Evolutionary conservation across 768 basidiomycete species (phyloP).

Genomic region (Imleria badia): DNA sequence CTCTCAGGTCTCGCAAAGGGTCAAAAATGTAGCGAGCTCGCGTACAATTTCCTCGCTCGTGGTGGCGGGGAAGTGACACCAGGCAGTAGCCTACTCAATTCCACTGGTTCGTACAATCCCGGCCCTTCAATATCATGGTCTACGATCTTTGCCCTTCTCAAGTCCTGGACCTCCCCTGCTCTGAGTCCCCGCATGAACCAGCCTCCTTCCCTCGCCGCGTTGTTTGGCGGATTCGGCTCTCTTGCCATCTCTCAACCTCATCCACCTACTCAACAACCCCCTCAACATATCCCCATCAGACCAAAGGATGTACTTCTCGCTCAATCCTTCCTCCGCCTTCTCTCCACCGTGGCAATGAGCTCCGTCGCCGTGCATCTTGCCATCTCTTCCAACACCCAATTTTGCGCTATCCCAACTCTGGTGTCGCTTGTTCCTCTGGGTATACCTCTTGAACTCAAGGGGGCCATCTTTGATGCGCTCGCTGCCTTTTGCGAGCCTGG

Average conservation of each 20-base stretch:
- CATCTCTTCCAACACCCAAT: slow-evolving; percentile 71
- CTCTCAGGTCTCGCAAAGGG: slow-evolving; percentile 80
- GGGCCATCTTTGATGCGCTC: too few relatives aligned
- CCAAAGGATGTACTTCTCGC: slow-evolving; percentile 78
- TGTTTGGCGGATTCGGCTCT: slow-evolving; percentile 30
- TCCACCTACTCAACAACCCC: slow-evolving; percentile 39
- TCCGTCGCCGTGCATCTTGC: slow-evolving; percentile 79
- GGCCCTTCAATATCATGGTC: slow-evolving; percentile 74
- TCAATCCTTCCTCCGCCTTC: slow-evolving; percentile 76
- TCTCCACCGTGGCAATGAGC: slow-evolving; percentile 70
- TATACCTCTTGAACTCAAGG: too few relatives aligned
- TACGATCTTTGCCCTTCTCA: slow-evolving; percentile 70
- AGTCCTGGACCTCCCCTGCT: slow-evolving; percentile 65
- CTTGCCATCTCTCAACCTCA: slow-evolving; percentile 29
- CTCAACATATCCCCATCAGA: slow-evolving; percentile 45
- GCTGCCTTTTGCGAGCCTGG: too few relatives aligned
- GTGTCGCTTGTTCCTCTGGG: too few relatives aligned
- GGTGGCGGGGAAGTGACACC: slow-evolving; percentile 70
- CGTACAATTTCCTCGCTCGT: slow-evolving; percentile 84
- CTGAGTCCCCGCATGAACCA: slow-evolving; percentile 45
- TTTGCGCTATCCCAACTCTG: slow-evolving; percentile 80
- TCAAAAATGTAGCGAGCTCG: slow-evolving; percentile 79
- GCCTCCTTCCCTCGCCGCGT: slow-evolving; percentile 38
- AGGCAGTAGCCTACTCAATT: slow-evolving; percentile 49
- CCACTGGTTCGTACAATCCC: slow-evolving; percentile 37